Evolutionary conservation across 1,139 yeast genomes (phyloP).

Genomic region (Pneumocystis carinii): DNA sequence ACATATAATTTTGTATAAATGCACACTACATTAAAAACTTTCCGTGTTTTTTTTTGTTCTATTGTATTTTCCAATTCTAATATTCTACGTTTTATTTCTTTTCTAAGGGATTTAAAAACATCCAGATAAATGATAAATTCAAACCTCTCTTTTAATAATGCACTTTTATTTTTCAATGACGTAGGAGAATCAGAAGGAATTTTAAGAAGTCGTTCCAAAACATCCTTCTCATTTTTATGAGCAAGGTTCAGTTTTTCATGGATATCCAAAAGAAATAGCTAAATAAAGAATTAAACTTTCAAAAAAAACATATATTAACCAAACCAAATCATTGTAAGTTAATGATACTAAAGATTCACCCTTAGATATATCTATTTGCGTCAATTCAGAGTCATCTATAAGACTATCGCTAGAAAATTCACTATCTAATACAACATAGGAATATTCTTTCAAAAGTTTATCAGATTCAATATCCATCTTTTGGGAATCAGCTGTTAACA

Average conservation of each 20-base stretch:
- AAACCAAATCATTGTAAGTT: not conserved
- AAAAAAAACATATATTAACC: not conserved
- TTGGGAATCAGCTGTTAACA: not conserved
- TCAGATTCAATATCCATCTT: not conserved
- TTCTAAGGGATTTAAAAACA: not conserved
- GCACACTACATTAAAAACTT: not conserved
- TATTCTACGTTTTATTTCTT: not conserved
- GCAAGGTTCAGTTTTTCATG: not conserved
- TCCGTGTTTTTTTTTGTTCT: not conserved
- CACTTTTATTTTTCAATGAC: not conserved
- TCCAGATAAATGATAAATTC: not conserved
- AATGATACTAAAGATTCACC: not conserved
- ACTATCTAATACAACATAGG: not conserved
- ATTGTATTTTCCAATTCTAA: not conserved
- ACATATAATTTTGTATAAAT: not conserved
- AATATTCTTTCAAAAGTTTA: not conserved
- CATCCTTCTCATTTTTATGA: not conserved
- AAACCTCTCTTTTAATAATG: not conserved
- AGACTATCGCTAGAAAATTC: not conserved
- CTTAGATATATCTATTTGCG: not conserved
- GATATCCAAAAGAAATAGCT: not conserved
- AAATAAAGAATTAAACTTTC: not conserved
- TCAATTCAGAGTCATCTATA: not conserved
- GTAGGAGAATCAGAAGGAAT: not conserved
- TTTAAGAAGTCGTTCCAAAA: not conserved